Evolutionary conservation across 257 asterid genomes (phyloP), one percentile per base, ranked within the genome.

Genomic region (Galeopsis tetrahit): DNA sequence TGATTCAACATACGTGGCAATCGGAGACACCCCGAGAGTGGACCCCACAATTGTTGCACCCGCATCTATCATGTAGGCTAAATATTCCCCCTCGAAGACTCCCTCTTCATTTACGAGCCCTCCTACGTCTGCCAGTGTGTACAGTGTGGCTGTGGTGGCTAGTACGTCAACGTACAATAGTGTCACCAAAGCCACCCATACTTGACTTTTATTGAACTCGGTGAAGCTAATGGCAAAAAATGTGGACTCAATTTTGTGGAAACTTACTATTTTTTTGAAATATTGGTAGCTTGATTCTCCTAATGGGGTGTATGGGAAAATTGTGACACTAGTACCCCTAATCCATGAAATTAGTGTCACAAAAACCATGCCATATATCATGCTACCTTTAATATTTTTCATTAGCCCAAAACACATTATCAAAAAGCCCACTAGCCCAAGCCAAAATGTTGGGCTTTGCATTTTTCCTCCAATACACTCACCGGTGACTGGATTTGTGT

Each of bases 61-160:
- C 3, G 94, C 94, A 21, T 90, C 97, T 2, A 89, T 94, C 94
- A 89, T 87, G 82, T 88, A 90, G 7, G 97, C 97, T 10, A 76
- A 1, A 68, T 90, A 90, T 52, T 90, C 96, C 10, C 97, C 96
- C 55, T 90, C 96, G 36, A 86, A 90, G 1, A 39, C 70, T 0
- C 89, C 91, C 13, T 78, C 34, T 0, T 82, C 91, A 6, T 85
- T 59, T 1, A 90, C 83, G 11, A 90, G 79, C 58, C 95, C 96
- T 8, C 82, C 95, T 0, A 86, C 72, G 62, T 88, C 87, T 4
- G 96, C 96, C 87, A 90, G 76, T 8, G 92, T 87, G 79, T 88
- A 89, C 66, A 90, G 73, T 15, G 96, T 85, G 43, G 92, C 89
- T 1, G 96, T 87, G 7, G 94, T 87, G 48, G 97, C 93, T 60